A percentile compares a stretch with the other conserved stretches of the same genome.
Conservation (phyloP, 352 stramenopile species). For the Phytophthora lateralis region DNA sequence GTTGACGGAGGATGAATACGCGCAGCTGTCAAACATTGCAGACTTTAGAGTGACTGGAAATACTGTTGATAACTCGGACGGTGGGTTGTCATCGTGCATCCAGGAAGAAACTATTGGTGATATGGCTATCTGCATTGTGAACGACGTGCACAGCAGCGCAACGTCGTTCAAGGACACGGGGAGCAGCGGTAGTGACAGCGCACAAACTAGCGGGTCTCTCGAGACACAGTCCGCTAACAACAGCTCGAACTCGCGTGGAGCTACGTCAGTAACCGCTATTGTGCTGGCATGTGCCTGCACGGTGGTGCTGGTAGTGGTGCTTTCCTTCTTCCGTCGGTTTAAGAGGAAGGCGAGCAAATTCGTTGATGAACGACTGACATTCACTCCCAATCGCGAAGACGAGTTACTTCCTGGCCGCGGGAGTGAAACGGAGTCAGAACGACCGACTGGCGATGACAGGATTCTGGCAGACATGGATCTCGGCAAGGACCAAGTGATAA, state of each 20-base stretch:
- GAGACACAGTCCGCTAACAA: constrained; percentile 22
- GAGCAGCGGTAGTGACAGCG: constrained; percentile 7
- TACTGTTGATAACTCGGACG: constrained; percentile 21
- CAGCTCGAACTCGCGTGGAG: constrained; percentile 1
- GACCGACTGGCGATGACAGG: constrained; percentile 18
- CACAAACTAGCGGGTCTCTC: constrained; percentile 15
- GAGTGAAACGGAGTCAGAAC: constrained; percentile 15
- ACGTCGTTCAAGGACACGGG: constrained; percentile 8
- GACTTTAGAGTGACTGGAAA: constrained; percentile 43
- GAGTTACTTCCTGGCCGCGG: constrained; percentile 20
- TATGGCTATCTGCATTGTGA: constrained; percentile 42
- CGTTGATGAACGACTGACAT: constrained; percentile 40
- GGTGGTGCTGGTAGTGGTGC: constrained; percentile 36
- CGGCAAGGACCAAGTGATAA: constrained; percentile 45
- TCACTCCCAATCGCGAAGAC: constrained; percentile 36
- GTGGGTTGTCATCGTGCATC: constrained; percentile 29
- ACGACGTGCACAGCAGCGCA: constrained; percentile 10
- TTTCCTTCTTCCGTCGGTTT: constrained; percentile 45
- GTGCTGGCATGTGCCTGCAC: constrained; percentile 27
- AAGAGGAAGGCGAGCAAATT: constrained; percentile 44
- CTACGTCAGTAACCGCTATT: constrained; percentile 29
- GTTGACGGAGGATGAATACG: constrained; percentile 37
- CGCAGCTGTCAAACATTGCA: constrained; percentile 33
- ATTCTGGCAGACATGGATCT: constrained; percentile 56
- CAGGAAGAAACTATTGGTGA: constrained; percentile 33